Percentiles rank a stretch among this genome's conserved stretches.
Evolutionary conservation across 768 basidiomycete species (phyloP).

Genomic region (Phaeotremella skinneri): DNA sequence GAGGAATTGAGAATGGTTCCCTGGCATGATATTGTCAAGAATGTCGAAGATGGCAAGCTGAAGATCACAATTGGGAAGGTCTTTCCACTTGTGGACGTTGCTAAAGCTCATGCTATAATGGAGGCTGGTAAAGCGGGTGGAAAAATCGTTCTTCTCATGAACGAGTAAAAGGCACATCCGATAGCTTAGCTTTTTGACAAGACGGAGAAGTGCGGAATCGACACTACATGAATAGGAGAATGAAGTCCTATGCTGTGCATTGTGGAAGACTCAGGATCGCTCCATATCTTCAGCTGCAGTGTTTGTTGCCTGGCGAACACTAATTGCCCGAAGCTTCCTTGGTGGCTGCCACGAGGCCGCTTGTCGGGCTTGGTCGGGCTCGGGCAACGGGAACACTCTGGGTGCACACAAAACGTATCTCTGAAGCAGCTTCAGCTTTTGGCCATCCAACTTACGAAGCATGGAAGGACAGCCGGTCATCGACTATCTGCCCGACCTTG

Average conservation of each 20-base stretch:
- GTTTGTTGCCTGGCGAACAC: no score
- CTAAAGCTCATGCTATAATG: conserved; percentile 14
- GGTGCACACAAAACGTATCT: no score
- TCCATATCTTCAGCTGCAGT: no score
- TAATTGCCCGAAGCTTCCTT: no score
- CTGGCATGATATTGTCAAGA: conserved; percentile 7
- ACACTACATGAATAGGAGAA: no score
- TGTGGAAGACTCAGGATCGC: no score
- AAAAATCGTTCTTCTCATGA: conserved; percentile 15
- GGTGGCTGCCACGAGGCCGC: no score
- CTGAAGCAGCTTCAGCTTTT: no score
- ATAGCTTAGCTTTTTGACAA: not conserved
- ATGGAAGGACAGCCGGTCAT: not conserved
- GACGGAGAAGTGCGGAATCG: no score
- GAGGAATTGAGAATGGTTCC: conserved; percentile 5
- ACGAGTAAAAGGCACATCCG: not conserved
- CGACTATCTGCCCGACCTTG: not conserved
- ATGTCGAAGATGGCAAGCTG: conserved; percentile 9
- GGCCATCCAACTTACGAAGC: not conserved
- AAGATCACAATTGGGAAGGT: conserved; percentile 14
- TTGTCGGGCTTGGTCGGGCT: no score
- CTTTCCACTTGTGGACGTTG: conserved; percentile 7
- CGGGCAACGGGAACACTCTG: no score
- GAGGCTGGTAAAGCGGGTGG: conserved; percentile 12
- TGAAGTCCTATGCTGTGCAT: no score